Evolutionary conservation across 2,329 filamentous ascomycete genomes (phyloP).

Genomic region (Hypoxylon sp.): DNA sequence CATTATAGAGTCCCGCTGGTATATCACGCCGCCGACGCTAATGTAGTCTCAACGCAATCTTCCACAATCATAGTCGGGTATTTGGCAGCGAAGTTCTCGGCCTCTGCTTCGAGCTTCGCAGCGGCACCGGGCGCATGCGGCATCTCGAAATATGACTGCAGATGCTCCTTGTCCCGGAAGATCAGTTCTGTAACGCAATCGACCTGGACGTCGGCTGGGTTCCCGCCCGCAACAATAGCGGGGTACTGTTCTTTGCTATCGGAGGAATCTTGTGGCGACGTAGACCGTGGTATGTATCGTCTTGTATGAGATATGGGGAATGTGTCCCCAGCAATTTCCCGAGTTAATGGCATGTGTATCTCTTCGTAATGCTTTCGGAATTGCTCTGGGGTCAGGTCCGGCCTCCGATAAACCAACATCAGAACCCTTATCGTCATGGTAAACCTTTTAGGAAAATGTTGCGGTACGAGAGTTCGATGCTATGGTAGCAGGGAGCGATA

Average conservation of each 20-base stretch:
- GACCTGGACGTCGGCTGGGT: constrained; percentile 20
- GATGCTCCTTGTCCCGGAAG: constrained; percentile 29
- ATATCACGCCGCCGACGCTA: not conserved
- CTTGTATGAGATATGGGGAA: constrained; percentile 28
- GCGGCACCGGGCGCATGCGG: constrained; percentile 29
- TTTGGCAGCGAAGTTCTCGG: constrained; percentile 27
- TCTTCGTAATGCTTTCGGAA: constrained; percentile 32
- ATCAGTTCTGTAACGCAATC: constrained; percentile 33
- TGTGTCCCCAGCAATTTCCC: constrained; percentile 19
- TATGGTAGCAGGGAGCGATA: too few relatives aligned
- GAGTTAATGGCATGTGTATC: constrained; percentile 27
- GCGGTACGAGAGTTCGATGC: not conserved
- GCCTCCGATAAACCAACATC: constrained; percentile 28
- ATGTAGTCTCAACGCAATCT: constrained; percentile 20
- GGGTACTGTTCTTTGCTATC: constrained; percentile 11
- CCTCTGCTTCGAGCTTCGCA: constrained; percentile 27
- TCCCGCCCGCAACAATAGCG: constrained; percentile 22
- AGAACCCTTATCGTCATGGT: constrained; percentile 28
- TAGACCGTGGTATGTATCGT: constrained; percentile 30
- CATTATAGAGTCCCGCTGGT: not conserved
- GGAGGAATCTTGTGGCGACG: constrained; percentile 9
- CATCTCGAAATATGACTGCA: constrained; percentile 27
- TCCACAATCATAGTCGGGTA: constrained; percentile 26
- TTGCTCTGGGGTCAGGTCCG: constrained; percentile 24
- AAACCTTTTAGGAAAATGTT: not conserved